Evolutionary conservation across 2,329 filamentous ascomycete genomes (phyloP).

Genomic region (Ilyonectria robusta): DNA sequence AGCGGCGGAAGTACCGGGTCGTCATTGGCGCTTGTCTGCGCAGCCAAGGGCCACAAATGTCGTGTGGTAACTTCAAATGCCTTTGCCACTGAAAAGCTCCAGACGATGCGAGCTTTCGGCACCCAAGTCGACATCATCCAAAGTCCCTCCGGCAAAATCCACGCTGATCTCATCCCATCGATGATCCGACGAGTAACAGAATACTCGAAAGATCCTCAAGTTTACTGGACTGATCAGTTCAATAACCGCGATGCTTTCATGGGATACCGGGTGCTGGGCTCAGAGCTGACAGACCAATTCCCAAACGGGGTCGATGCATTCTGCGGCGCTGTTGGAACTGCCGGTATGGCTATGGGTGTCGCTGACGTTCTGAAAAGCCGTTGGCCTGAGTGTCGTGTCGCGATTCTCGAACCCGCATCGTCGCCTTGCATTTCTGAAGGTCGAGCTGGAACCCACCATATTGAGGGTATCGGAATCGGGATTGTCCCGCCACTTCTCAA

Average conservation of each 20-base stretch:
- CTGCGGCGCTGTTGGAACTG: slow-evolving; percentile 9
- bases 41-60: slow-evolving; percentile 14
- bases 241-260: slow-evolving; percentile 4
- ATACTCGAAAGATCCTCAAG: neutral
- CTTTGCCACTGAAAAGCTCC: slow-evolving; percentile 5
- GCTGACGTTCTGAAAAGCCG: neutral
- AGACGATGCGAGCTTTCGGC: slow-evolving; percentile 4
- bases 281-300: slow-evolving; percentile 3
- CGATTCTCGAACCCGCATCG: slow-evolving; percentile 1
- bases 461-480: slow-evolving; percentile 3
- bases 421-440: slow-evolving; percentile 1
- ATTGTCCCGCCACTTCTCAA: neutral
- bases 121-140: neutral
- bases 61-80: slow-evolving; percentile 5
- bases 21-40: slow-evolving; percentile 18
- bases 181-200: neutral
- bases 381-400: neutral
- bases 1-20: slow-evolving; percentile 22
- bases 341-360: slow-evolving; percentile 11
- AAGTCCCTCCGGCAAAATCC: neutral
- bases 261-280: slow-evolving; percentile 1
- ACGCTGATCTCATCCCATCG: slow-evolving; percentile 3
- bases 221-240: slow-evolving; percentile 11
- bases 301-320: slow-evolving; percentile 6
- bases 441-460: neutral